These are phyloP conservation scores for Cyberlindnera xylosilytica DNA, from an alignment of 805 yeast genomes.

Conservation along the genomic window DNA sequence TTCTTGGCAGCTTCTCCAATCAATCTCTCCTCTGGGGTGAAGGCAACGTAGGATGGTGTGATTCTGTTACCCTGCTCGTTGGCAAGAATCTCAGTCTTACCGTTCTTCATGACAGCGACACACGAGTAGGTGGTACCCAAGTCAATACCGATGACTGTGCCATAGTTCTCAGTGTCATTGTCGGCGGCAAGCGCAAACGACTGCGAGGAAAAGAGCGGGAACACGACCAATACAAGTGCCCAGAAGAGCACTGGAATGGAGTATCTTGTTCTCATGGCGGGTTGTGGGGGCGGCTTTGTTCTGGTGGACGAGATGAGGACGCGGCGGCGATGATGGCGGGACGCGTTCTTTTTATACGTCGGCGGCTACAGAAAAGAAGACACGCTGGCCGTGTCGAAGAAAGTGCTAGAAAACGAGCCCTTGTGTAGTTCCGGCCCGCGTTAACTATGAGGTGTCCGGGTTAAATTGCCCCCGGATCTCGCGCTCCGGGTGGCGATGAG, in stretches of 20 bases:
- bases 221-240: slow-evolving; percentile 26
- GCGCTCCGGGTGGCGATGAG: background rate
- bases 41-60: slow-evolving; percentile 93
- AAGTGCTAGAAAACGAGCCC: slow-evolving; percentile 3
- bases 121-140: slow-evolving; percentile 97
- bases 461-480: background rate
- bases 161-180: slow-evolving; percentile 42
- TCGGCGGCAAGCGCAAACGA: slow-evolving; percentile 29
- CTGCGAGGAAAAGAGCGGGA: slow-evolving; percentile 23
- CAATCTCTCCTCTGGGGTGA: slow-evolving; percentile 86
- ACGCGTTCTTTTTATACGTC: slow-evolving; percentile 10
- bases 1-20: slow-evolving; percentile 97
- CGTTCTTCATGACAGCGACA: slow-evolving; percentile 85
- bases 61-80: slow-evolving; percentile 98
- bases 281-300: background rate
- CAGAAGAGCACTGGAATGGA: slow-evolving; percentile 32
- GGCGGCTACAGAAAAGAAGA: slow-evolving; percentile 5
- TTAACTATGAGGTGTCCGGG: background rate
- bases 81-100: slow-evolving; percentile 88
- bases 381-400: slow-evolving; percentile 17
- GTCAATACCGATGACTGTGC: slow-evolving; percentile 87
- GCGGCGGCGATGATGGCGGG: background rate
- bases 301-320: background rate
- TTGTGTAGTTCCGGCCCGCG: background rate
- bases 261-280: slow-evolving; percentile 26